Evolutionary conservation across 768 basidiomycete genomes (phyloP).

Genomic region (Amanita phalloides): DNA sequence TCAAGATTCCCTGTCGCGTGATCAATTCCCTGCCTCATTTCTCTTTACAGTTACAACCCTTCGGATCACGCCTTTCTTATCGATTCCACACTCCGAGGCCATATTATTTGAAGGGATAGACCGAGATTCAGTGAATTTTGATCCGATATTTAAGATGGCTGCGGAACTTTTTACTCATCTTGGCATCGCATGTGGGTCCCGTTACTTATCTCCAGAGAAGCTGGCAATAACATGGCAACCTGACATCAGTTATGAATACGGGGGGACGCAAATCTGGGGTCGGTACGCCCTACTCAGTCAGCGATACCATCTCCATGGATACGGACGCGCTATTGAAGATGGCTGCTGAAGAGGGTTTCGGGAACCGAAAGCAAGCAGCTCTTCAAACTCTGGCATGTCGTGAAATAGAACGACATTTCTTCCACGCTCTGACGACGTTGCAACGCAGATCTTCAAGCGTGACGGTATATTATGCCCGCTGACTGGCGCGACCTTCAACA

Average conservation of each 20-base stretch:
- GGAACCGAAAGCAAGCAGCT: neutral
- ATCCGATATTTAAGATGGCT: conserved; percentile 6
- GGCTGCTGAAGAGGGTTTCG: neutral
- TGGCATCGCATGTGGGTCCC: conserved; percentile 5
- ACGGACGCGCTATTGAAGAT: neutral
- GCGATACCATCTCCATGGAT: neutral
- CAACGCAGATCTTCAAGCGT: too few species aligned
- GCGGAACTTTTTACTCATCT: conserved; percentile 7
- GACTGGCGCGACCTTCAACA: neutral
- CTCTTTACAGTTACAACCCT: conserved; percentile 8
- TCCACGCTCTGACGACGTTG: too few species aligned
- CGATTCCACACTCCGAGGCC: conserved; percentile 7
- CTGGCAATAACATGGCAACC: neutral
- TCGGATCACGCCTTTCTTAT: conserved; percentile 6
- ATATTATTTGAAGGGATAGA: conserved; percentile 11
- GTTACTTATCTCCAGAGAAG: neutral
- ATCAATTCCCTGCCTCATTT: neutral
- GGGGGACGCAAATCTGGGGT: neutral
- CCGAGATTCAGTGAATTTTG: conserved; percentile 2
- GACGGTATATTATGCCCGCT: neutral
- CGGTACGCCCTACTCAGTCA: neutral
- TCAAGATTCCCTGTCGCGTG: neutral
- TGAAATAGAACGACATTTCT: too few species aligned
- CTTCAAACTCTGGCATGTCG: neutral
- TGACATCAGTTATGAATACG: neutral